These are phyloP conservation scores for Boletus tomentosulus DNA, from an alignment of 768 basidiomycete species.

Conservation along the genomic window DNA sequence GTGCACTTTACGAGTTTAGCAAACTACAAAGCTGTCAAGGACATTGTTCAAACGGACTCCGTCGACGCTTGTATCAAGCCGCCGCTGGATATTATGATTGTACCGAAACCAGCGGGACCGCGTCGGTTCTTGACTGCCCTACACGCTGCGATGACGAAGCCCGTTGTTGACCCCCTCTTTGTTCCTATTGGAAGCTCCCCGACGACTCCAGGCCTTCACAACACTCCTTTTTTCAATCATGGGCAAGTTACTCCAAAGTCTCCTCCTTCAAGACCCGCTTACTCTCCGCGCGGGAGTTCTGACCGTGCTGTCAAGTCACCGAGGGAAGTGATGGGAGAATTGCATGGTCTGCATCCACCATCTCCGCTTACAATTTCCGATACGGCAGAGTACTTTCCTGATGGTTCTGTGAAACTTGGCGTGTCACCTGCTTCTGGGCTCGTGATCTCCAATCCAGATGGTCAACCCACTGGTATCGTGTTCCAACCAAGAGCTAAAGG, in stretches of 20 bases:
- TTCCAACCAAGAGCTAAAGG: constrained; percentile 73
- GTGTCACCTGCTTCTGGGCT: constrained; percentile 79
- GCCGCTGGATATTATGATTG: constrained; percentile 89
- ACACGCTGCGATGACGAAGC: constrained; percentile 84
- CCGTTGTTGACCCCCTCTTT: constrained; percentile 87
- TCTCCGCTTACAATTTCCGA: constrained; percentile 72
- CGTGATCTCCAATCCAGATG: constrained; percentile 89
- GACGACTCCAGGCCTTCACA: constrained; percentile 61
- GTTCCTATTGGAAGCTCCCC: constrained; percentile 94
- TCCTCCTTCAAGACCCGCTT: constrained; percentile 40
- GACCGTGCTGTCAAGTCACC: constrained; percentile 59
- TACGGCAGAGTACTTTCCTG: constrained; percentile 62
- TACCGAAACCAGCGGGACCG: constrained; percentile 96
- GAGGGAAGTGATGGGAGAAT: constrained; percentile 40
- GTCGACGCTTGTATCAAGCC: constrained; percentile 43
- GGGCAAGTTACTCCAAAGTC: constrained; percentile 37
- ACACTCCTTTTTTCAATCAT: constrained; percentile 41
- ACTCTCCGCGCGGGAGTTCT: constrained; percentile 51
- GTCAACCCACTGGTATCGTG: constrained; percentile 91
- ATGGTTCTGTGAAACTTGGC: constrained; percentile 66
- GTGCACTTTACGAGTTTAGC: constrained; percentile 89
- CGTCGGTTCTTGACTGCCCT: constrained; percentile 88
- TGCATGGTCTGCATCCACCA: constrained; percentile 45
- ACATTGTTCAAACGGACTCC: constrained; percentile 66
- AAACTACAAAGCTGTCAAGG: constrained; percentile 86